These are phyloP conservation scores for Plasmodium falciparum DNA, from an alignment of 169 alveolate genomes.

Conservation along the genomic window DNA sequence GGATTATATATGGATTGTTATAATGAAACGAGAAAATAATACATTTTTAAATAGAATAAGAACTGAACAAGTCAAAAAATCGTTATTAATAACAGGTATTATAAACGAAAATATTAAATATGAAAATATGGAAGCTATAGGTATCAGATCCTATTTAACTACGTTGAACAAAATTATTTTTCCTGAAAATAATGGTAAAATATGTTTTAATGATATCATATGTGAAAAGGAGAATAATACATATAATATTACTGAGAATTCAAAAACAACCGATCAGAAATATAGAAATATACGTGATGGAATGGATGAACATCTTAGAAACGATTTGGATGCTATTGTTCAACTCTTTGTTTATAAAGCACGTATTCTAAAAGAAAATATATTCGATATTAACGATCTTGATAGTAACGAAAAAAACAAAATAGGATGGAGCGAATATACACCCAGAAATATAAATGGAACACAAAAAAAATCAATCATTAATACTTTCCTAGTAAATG, in stretches of 20 bases:
- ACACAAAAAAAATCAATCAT: not conserved
- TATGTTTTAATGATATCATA: slow-evolving; percentile 18
- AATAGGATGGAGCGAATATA: slow-evolving; percentile 35
- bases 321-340: slow-evolving; percentile 16
- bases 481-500: slow-evolving; percentile 8
- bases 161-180: not conserved
- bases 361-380: slow-evolving; percentile 12
- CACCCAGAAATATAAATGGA: slow-evolving; percentile 5
- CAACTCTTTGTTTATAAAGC: slow-evolving; percentile 14
- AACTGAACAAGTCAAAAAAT: not conserved
- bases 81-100: slow-evolving; percentile 11
- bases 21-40: slow-evolving; percentile 7
- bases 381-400: slow-evolving; percentile 26
- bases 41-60: not conserved
- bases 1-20: slow-evolving; percentile 34
- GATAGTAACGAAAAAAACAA: slow-evolving; percentile 12
- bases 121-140: not conserved
- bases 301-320: too few relatives aligned
- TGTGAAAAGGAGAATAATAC: slow-evolving; percentile 4
- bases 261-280: slow-evolving; percentile 3
- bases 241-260: slow-evolving; percentile 19
- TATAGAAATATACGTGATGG: slow-evolving; percentile 2
- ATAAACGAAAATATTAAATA: slow-evolving; percentile 11
- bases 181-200: not conserved
- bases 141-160: slow-evolving; percentile 5